Evolutionary conservation across 2,329 filamentous ascomycete species (phyloP), one percentile per base, ranked within the genome.

Genomic region (Sclerotinia borealis): DNA sequence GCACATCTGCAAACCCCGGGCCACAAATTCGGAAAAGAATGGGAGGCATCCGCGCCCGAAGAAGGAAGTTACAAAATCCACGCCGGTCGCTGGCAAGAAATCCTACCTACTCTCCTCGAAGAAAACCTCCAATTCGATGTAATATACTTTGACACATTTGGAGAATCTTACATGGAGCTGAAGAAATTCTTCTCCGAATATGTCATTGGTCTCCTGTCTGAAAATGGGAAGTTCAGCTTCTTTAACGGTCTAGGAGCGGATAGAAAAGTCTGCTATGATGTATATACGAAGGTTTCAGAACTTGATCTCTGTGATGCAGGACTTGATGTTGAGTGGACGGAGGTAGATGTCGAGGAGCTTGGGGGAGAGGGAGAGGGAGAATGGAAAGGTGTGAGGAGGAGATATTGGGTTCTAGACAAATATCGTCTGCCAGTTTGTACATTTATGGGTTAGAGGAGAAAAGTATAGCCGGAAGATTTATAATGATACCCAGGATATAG

Each of bases 91-190:
- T 96, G 92, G 92, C 92, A 96, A 76, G 90, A 95, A 64, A 78
- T 95, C 0, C 79, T 93, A 19, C 89, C 88, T 0, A 78, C 79
- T 58, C 79, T 96, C 9, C 77, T 93, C 1, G 83, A 85, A 64
- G 78, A 85, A 47, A 89, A 89, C 11, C 83, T 89, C 71, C 78
- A 86, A 15, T 93, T 93, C 72, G 91, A 96, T 73, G 91, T 89
- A 34, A 91, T 99, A 69, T 99, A 98, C 79, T 98, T 97, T 73
- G 95, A 99, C 74, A 99, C 95, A 0, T 98, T 98, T 75, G 95
- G 92, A 8, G 95, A 99, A 77, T 91, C 95, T 67, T 99, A 98
- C 76, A 80, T 81, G 2, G 90, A 93, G 74, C 85, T 98, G 34
- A 88, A 89, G 52, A 81, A 87, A 65, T 97, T 98, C 79, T 96